Evolutionary conservation across 805 yeast genomes (phyloP), one percentile per base, ranked within the genome.

Genomic region (Tetrapisispora pingtungensis): DNA sequence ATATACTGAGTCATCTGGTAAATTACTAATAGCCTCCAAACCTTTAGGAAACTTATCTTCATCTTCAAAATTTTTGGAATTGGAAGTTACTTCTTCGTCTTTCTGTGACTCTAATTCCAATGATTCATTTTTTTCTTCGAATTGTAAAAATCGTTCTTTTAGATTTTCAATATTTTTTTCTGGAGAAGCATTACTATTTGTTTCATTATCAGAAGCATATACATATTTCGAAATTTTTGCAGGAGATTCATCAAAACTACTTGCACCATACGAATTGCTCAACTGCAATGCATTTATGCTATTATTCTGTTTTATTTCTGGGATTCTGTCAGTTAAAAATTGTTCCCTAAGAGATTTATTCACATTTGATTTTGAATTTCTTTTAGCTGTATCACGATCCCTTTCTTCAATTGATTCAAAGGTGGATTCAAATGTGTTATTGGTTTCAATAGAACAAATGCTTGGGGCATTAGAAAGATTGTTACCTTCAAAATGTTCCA

Each of bases 1-100:
- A 33, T 67, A 70, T 35, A 74, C 67, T 0, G 80, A 71, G 39
- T 82, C 88, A 59, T 90, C 96, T 0, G 96, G 90, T 41, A 89
- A 78, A 6, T 84, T 83, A 1, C 94, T 94, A 40, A 88, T 71
- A 55, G 81, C 86, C 32, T 51, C 47, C 19, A 56, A 15, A 31
- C 46, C 44, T 30, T 41, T 35, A 2, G 36, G 35, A 31, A 36
- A 38, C 12, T 33, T 44, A 14, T 49, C 49, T 17, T 44, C 30
- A 17, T 22, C 13, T 17, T 26, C 33, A 33, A 7, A 41, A n/a
- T 47, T 27, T 18, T 43, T 45, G 17, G 34, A 33, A 39, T 39
- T 33, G 18, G 20, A 12, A 5, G 10, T 8, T 19, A 14, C 33
- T n/a, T 27, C 27, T 19, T 14, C 33, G 15, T 27, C 27, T 19